Conservation (phyloP, 345 rosid species). For the Anastatica hierochuntica region DNA sequence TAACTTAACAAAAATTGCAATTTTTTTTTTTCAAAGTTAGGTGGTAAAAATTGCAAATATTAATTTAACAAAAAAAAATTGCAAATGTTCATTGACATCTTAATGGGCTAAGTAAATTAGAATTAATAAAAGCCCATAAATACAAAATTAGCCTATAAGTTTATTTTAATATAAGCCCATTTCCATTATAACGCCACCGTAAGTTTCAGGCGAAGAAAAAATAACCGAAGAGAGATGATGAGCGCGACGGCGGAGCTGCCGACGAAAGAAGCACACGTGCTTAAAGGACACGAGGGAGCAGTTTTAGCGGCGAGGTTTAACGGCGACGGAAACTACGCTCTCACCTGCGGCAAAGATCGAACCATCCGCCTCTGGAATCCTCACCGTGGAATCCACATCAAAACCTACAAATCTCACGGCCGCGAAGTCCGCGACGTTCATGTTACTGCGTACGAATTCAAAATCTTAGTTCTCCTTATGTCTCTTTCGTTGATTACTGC, state of each 20-base stretch:
- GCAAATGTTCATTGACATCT: too few relatives aligned
- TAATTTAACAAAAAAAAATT: too few relatives aligned
- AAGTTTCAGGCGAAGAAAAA: constrained; percentile 11
- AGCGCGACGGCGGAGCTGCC: constrained; percentile 45
- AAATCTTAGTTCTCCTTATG: background rate
- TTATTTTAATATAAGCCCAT: background rate
- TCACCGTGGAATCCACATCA: constrained; percentile 86
- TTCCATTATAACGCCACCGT: background rate
- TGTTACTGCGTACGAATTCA: constrained; percentile 54
- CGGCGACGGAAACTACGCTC: constrained; percentile 86
- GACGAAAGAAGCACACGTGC: constrained; percentile 47
- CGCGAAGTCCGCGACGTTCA: constrained; percentile 98
- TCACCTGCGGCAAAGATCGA: constrained; percentile 90
- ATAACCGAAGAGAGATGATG: constrained; percentile 27
- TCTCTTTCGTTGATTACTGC: background rate
- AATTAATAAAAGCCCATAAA: background rate
- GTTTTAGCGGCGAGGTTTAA: constrained; percentile 85
- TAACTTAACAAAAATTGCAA: too few relatives aligned
- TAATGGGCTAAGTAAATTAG: too few relatives aligned
- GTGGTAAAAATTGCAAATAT: too few relatives aligned
- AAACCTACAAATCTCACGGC: constrained; percentile 94
- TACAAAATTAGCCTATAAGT: too few relatives aligned
- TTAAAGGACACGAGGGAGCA: constrained; percentile 76
- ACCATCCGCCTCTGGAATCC: constrained; percentile 99
- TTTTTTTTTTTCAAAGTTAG: too few relatives aligned